Evolutionary conservation across 139 green algal genomes (phyloP), one percentile per base, ranked within the genome.

Genomic region (Nannochloris sp.): DNA sequence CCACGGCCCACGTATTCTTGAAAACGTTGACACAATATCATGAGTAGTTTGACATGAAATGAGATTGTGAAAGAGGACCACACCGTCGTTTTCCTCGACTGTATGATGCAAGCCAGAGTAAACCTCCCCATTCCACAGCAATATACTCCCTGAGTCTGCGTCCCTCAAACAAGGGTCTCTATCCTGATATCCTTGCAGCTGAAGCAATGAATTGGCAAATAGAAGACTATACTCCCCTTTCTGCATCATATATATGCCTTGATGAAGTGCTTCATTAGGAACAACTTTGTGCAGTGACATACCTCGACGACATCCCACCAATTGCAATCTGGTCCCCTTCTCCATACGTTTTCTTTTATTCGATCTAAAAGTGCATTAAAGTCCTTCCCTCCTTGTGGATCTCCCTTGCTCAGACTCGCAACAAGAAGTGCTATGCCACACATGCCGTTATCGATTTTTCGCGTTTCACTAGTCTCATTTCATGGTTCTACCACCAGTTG

Each of bases 121-220:
- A 0, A 94, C 20, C 59, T 94, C 82, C 0, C 86, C 87, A 49
- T 93, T 94, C 68, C 87, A 89, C 6, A 79, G 70, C 11, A 94
- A 72, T 5, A 87, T 43, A 33, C 74, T 80, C 29, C 82, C 86
- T 20, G 14, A 29, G 10, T n/a, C 12, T 4, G 63, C 64, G 9
- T 80, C 61, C 0, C 45, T 13, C 0, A 76, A 36, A 0, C 73
- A 77, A 3, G 55, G 69, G 5, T 5, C 3, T 2, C 26, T 16
- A 10, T 61, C 59, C 1, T 16, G 10, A 0, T 1, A 14, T 2
- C 86, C 86, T 0, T 84, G 67, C 33, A 93, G 69, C 65, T 93
- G 86, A 51, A 93, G 76, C n/a, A 93, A 51, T 1, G 83, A 87
- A 4, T 72, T 74, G 16, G 60, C 11, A 16, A 70, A 68, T 17